Conservation (phyloP, 2,329 filamentous ascomycete genomes). For the Hymenoscyphus occultus region DNA sequence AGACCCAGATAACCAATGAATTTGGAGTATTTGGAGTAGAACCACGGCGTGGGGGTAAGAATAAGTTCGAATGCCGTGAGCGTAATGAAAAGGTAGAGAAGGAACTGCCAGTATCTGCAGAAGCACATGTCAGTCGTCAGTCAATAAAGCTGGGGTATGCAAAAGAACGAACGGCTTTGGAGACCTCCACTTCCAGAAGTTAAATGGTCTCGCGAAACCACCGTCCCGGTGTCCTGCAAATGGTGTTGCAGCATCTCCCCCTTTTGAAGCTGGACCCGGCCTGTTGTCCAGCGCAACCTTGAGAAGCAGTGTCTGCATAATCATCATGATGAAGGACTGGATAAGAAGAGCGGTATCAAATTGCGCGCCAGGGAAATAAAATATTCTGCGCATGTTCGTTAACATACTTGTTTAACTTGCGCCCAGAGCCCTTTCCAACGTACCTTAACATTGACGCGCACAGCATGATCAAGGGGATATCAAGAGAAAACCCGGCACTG, state of each 20-base stretch:
- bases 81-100: slow-evolving; percentile 62
- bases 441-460: slow-evolving; percentile 65
- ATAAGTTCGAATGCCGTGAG: slow-evolving; percentile 66
- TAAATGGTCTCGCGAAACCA: slow-evolving; percentile 57
- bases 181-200: slow-evolving; percentile 80
- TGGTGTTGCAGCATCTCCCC: slow-evolving; percentile 58
- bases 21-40: slow-evolving; percentile 65
- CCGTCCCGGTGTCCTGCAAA: slow-evolving; percentile 49
- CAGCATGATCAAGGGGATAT: slow-evolving; percentile 71
- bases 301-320: slow-evolving; percentile 59
- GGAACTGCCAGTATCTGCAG: slow-evolving; percentile 71
- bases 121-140: too few species aligned
- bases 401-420: neutral
- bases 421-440: slow-evolving; percentile 17
- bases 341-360: slow-evolving; percentile 62
- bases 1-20: slow-evolving; percentile 73
- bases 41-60: slow-evolving; percentile 52
- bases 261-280: slow-evolving; percentile 56
- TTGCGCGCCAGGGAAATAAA: slow-evolving; percentile 66
- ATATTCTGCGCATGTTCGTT: slow-evolving; percentile 48
- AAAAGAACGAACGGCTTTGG: slow-evolving; percentile 55
- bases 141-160: neutral
- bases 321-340: slow-evolving; percentile 64
- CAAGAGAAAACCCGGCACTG: slow-evolving; percentile 66
- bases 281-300: slow-evolving; percentile 68